Conservation (phyloP, 176 grass and related monocot genomes). For the Saccharum officinarum region DNA sequence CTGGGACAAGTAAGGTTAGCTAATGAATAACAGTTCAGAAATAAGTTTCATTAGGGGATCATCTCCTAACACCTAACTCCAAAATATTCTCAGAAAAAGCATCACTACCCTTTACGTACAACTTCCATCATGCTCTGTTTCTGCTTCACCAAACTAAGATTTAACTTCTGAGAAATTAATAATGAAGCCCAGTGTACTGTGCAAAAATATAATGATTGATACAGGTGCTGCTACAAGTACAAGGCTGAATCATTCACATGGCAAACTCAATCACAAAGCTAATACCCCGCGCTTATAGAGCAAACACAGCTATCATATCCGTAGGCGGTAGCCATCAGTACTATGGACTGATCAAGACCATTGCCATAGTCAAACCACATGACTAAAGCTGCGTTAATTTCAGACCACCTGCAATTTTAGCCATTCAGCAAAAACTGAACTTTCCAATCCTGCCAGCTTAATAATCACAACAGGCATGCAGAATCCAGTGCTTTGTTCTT, state of each 20-base stretch:
- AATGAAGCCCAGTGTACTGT: neutral
- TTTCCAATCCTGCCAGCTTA: neutral
- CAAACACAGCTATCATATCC: neutral
- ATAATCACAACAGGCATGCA: neutral
- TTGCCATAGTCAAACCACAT: neutral
- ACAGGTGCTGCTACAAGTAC: slow-evolving; percentile 9
- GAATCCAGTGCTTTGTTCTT: neutral
- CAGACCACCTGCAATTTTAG: neutral
- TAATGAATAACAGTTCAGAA: slow-evolving; percentile 2
- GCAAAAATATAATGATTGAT: neutral
- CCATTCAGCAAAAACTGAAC: neutral
- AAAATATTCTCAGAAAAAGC: neutral
- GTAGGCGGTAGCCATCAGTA: neutral
- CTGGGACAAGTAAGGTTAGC: neutral
- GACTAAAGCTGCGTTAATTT: neutral
- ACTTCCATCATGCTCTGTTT: neutral
- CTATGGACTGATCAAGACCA: neutral
- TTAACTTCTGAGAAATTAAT: neutral
- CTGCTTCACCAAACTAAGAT: neutral
- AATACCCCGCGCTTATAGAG: neutral
- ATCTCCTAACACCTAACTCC: neutral
- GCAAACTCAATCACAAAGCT: neutral
- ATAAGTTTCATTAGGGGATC: neutral
- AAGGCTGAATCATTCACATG: neutral
- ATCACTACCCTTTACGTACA: neutral